Evolutionary conservation across 75 land plant genomes (phyloP).

Genomic region (Isoetes taiwanensis): DNA sequence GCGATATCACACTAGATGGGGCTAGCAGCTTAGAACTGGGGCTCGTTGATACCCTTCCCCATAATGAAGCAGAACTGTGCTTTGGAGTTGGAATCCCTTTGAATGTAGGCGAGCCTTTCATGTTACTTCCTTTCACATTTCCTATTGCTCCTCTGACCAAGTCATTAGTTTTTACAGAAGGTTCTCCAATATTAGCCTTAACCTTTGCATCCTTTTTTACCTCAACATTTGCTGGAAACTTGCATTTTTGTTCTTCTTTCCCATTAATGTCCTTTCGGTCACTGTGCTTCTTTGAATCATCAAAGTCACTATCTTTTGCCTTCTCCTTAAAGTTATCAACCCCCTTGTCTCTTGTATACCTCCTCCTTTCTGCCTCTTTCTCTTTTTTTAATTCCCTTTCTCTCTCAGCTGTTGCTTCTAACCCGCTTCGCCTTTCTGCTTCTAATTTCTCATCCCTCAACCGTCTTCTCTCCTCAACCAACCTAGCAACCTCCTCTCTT

Average conservation of each 20-base stretch:
- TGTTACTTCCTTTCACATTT: too few relatives aligned
- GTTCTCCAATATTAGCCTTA: too few relatives aligned
- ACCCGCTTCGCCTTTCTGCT: conserved; percentile 41
- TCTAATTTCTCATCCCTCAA: conserved; percentile 60
- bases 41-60: too few relatives aligned
- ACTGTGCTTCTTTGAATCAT: conserved; percentile 18
- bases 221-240: too few relatives aligned
- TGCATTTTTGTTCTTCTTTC: conserved; percentile 27
- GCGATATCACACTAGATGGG: too few relatives aligned
- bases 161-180: too few relatives aligned
- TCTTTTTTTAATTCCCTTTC: conserved; percentile 52
- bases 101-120: too few relatives aligned
- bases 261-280: conserved; percentile 14
- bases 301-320: conserved; percentile 48
- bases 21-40: too few relatives aligned
- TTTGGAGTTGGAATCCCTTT: too few relatives aligned
- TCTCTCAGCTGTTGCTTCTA: conserved; percentile 22
- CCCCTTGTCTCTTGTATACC: conserved; percentile 63
- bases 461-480: conserved; percentile 79
- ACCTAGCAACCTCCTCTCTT: conserved; percentile 76
- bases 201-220: too few relatives aligned
- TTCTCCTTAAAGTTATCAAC: conserved; percentile 41
- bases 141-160: too few relatives aligned
- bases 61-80: too few relatives aligned
- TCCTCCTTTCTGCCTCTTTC: conserved; percentile 38